Evolutionary conservation across 163 green algal species (phyloP), one percentile per base, ranked within the genome.

Genomic region (Chloromonas sp.): DNA sequence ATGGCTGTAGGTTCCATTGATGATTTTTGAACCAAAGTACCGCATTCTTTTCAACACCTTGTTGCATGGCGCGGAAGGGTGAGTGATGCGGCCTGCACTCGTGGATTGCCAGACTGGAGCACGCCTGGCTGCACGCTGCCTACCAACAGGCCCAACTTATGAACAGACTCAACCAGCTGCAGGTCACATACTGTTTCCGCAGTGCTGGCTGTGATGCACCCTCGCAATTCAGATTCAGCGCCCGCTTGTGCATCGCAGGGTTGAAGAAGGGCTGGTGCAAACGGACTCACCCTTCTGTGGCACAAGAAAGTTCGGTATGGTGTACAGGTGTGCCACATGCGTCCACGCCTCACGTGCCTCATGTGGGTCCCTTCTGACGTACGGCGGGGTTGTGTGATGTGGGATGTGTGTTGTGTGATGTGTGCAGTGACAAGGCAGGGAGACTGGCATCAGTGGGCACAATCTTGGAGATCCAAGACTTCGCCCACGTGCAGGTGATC

Each of bases 381-480:
- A 36, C 36, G 36, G 36, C 36, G 36, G 36, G 36, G 36, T 36
- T 36, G 36, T 36, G 36, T 36, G 36, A 36, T 36, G 36, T 74
- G 66, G 66, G 5, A 74, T 74, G 66, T 74, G 66, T 11, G 5
- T 74, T 74, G 78, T 92, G 14, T 36, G 36, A 36, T 36, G 36
- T 36, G 36, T 36, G 36, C 36, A 36, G 36, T 36, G 88, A 91
- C 58, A 85, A 91, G 1, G 71, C 83, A 15, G 85, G 85, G 3
- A 61, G 81, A 2, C 70, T 88, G 71, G 82, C 81, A n/a, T 71
- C 71, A 14, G n/a, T 88, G 2, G 85, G 95, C 77, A 96, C 93
- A 0, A 83, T 87, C 1, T 87, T 98, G 61, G 87, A 95, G 61
- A 95, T 98, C 78, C 85, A 91, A 11, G 83, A 92, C 15, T 89